A percentile compares a stretch with the other conserved stretches of the same genome.
These are phyloP conservation scores for Vitis rupestris DNA, from an alignment of 164 flowering plant species.

Conservation along the genomic window DNA sequence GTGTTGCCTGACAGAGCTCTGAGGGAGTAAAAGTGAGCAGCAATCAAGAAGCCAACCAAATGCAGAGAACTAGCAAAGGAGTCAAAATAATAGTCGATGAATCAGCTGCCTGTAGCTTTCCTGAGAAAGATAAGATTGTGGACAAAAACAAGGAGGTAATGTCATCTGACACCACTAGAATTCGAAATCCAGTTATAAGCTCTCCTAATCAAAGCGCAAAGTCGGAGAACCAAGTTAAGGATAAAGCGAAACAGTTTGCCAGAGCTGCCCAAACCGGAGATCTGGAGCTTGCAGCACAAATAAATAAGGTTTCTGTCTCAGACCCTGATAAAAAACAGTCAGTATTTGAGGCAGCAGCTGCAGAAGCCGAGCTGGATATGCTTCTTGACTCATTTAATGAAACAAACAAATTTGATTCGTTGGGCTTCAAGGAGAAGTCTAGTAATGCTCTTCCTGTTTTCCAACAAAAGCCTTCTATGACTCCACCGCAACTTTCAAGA, in stretches of 20 bases:
- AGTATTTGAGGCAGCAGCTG: slow-evolving; percentile 44
- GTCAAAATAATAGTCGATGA: slow-evolving; percentile 8
- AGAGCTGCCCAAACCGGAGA: slow-evolving; percentile 10
- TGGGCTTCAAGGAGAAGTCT: slow-evolving; percentile 12
- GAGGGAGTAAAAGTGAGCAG: slow-evolving; percentile 14
- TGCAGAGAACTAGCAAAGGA: slow-evolving; percentile 13
- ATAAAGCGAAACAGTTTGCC: slow-evolving; percentile 3
- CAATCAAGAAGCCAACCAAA: slow-evolving; percentile 14
- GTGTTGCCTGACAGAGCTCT: slow-evolving; percentile 4
- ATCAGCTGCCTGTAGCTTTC: neutral
- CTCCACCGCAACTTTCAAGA: slow-evolving; percentile 10
- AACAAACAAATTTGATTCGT: slow-evolving; percentile 27
- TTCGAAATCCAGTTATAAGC: neutral
- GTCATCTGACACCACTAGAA: neutral
- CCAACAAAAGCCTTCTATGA: slow-evolving; percentile 6
- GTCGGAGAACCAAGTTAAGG: slow-evolving; percentile 2
- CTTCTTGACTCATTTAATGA: slow-evolving; percentile 65
- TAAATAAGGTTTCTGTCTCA: slow-evolving; percentile 6
- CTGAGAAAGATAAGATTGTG: slow-evolving; percentile 5
- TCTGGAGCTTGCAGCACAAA: slow-evolving; percentile 10
- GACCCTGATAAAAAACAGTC: slow-evolving; percentile 16
- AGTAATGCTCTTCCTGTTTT: neutral
- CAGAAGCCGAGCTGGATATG: slow-evolving; percentile 75
- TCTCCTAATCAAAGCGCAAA: neutral
- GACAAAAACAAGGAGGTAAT: neutral